Percentiles rank a stretch among this genome's conserved stretches.
Evolutionary conservation across 129 eudicot species (phyloP).

Genomic region (Flaveria robusta): DNA sequence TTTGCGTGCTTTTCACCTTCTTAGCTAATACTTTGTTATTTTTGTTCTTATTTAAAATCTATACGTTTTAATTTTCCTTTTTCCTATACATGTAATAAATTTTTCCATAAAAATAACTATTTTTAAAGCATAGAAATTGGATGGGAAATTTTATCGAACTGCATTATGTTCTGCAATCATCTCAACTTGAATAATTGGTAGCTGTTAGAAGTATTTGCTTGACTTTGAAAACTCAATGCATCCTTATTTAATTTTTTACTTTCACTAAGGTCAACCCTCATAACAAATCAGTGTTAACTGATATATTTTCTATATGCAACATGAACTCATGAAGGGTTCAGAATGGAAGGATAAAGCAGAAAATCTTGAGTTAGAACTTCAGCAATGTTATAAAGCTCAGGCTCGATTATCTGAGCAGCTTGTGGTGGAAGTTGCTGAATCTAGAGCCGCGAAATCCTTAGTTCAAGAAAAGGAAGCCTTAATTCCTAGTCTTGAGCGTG

Average conservation of each 20-base stretch:
- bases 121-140: background rate
- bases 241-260: too few relatives aligned
- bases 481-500: slow-evolving; percentile 56
- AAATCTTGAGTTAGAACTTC: slow-evolving; percentile 80
- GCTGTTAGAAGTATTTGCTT: slow-evolving; percentile 6
- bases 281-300: slow-evolving; percentile 19
- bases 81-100: background rate
- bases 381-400: slow-evolving; percentile 98
- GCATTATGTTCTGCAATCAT: background rate
- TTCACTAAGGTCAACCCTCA: background rate
- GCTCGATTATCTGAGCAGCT: slow-evolving; percentile 92
- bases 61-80: background rate
- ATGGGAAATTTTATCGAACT: slow-evolving; percentile 2
- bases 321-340: slow-evolving; percentile 59
- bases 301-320: slow-evolving; percentile 13
- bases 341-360: slow-evolving; percentile 97
- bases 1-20: background rate
- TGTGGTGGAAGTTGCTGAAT: slow-evolving; percentile 93
- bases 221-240: background rate
- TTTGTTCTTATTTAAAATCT: background rate
- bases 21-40: background rate
- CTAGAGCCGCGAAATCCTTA: slow-evolving; percentile 67
- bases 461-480: slow-evolving; percentile 70
- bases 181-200: slow-evolving; percentile 3
- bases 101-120: too few relatives aligned